Base-by-base conservation (phyloP, 2,329 filamentous ascomycete species). In the Curvularia sp. region DNA sequence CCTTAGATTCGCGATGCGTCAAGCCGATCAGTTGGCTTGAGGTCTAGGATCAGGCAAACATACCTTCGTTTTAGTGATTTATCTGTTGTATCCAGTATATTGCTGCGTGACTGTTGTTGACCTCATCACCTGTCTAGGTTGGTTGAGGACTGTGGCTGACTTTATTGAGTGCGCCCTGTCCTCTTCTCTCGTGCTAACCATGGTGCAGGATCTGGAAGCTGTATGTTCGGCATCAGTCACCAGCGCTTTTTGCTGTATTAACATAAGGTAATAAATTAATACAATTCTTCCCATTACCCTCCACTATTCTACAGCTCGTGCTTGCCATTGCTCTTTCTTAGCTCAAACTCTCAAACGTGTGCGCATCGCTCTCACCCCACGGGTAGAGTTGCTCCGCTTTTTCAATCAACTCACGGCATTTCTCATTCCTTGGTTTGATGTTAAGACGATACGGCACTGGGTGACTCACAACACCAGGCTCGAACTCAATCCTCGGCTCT, bases 321-420 rank as follows among this genome's bases (percentile, higher is more conserved):
- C 41, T 23, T 43, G 41, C 13, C 19, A 15, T 30, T 27, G 4
- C 18, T 7, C n/a, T 19, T 19, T 15, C 18, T 21, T 43, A 53
- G 3, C 28, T 57, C 47, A 54, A n/a, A 13, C 27, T 53, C 48
- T 61, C 57, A 46, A 71, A 27, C 12, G 47, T 63, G 49, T 73
- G 59, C 19, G 76, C 74, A 69, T 80, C 77, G 48, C 78, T 79
- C 48, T 74, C 63, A 42, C 77, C 71, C 73, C 77, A 80, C 2
- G 79, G 78, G 65, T 78, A 74, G 25, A 73, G 58, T 30, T 69
- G 32, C 62, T 79, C 77, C 8, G 75, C 61, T 18, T 66, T 51
- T 39, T 61, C 60, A 18, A 81, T 74, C 58, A 80, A 53, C 23
- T 65, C 49, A 55, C 64, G 70, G 57, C 78, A 74, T 52, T 53